Evolutionary conservation across 805 yeast genomes (phyloP).

Genomic region (Starmerella davenportii): DNA sequence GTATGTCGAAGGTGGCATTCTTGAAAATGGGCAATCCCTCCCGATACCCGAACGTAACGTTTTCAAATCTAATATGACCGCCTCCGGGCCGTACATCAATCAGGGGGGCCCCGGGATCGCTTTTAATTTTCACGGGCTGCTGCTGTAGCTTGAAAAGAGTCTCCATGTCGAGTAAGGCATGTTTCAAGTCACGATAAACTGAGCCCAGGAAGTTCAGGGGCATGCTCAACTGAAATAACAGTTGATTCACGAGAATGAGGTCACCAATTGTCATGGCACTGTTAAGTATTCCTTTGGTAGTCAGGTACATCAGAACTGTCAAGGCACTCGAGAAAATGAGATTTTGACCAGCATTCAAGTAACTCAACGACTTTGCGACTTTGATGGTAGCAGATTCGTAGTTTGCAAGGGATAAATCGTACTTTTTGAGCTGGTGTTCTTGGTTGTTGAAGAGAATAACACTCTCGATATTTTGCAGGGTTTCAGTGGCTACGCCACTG

Average conservation of each 20-base stretch:
- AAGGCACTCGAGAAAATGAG: constrained; percentile 68
- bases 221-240: constrained; percentile 87
- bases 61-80: constrained; percentile 73
- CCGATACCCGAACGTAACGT: constrained; percentile 83
- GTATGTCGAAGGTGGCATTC: constrained; percentile 68
- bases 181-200: constrained; percentile 86
- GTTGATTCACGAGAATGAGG: constrained; percentile 79
- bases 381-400: constrained; percentile 57
- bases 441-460: constrained; percentile 93
- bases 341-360: constrained; percentile 60
- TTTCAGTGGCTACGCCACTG: constrained; percentile 87
- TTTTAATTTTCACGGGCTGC: constrained; percentile 44
- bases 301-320: constrained; percentile 97
- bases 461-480: constrained; percentile 82
- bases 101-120: constrained; percentile 39
- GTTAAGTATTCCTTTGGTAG: constrained; percentile 75
- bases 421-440: constrained; percentile 54
- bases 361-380: constrained; percentile 62
- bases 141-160: constrained; percentile 71
- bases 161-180: constrained; percentile 89
- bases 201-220: constrained; percentile 90
- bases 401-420: constrained; percentile 50
- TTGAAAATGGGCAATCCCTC: constrained; percentile 70
- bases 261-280: constrained; percentile 86
- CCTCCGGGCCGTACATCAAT: constrained; percentile 28